Evolutionary conservation across 176 grass and related monocot genomes (phyloP).

Genomic region (Panicum miliaceum): DNA sequence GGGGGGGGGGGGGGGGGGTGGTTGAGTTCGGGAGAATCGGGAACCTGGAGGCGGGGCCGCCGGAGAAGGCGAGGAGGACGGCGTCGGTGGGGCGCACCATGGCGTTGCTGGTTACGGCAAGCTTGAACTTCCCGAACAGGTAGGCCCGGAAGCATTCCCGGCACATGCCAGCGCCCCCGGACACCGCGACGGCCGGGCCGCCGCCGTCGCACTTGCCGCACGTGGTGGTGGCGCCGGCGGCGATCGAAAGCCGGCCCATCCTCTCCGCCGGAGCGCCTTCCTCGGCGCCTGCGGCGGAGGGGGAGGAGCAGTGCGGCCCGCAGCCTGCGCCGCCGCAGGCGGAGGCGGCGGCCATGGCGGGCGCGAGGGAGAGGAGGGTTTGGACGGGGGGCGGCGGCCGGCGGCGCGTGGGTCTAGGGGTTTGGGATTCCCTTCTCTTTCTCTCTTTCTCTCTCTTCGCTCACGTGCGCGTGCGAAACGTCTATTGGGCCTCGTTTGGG

Average conservation of each 20-base stretch:
- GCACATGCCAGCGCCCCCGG: conserved; percentile 63
- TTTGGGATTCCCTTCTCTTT: not conserved
- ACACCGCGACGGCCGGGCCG: conserved; percentile 46
- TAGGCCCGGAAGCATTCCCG: conserved; percentile 63
- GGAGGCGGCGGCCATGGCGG: conserved; percentile 50
- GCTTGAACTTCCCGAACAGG: conserved; percentile 89
- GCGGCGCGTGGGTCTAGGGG: conserved; percentile 11
- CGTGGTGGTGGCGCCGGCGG: not conserved
- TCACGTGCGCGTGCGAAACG: not conserved
- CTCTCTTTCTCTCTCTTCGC: not conserved
- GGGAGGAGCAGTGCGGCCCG: conserved; percentile 50
- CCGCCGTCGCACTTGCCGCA: conserved; percentile 65
- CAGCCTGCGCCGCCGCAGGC: conserved; percentile 49
- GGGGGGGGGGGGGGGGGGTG: too few relatives aligned
- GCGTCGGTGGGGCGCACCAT: conserved; percentile 86
- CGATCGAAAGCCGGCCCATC: conserved; percentile 36
- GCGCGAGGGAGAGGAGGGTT: not conserved
- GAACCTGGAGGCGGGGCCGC: conserved; percentile 83
- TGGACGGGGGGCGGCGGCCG: not conserved
- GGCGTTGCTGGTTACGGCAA: conserved; percentile 79
- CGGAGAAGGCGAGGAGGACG: conserved; percentile 93
- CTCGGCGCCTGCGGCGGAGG: not conserved
- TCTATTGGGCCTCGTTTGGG: not conserved
- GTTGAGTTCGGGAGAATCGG: not conserved
- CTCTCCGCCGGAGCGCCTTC: conserved; percentile 34